A percentile compares a stretch with the other conserved stretches of the same genome.
Evolutionary conservation across 108 stramenopile species (phyloP).

Genomic region (Aurantiochytrium sp.): DNA sequence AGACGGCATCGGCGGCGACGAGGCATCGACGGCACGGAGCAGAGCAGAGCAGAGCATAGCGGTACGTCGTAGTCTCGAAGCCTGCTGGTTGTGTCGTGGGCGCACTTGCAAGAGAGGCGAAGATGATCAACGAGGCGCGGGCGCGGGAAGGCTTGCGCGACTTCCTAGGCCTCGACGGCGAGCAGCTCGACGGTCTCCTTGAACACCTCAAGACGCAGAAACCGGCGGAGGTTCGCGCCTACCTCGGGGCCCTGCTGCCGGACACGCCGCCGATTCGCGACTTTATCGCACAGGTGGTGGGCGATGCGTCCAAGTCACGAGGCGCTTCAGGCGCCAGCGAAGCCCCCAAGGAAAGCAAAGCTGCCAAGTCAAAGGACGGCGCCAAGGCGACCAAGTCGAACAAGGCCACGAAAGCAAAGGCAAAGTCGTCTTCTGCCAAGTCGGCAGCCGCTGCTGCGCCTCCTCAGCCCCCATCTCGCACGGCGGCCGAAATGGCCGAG

Average conservation of each 20-base stretch:
- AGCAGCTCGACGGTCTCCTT: neutral
- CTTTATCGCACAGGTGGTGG: neutral
- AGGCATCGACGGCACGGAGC: too few relatives aligned
- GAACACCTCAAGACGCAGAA: neutral
- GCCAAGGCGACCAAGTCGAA: neutral
- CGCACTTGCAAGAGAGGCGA: too few relatives aligned
- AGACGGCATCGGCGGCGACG: too few relatives aligned
- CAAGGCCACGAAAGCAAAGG: neutral
- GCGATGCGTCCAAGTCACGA: neutral
- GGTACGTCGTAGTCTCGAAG: too few relatives aligned
- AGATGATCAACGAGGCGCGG: neutral
- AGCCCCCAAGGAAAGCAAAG: neutral
- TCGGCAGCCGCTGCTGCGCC: neutral
- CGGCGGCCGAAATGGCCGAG: neutral
- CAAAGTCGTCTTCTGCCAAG: neutral
- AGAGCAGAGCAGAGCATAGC: too few relatives aligned
- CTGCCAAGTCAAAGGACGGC: neutral
- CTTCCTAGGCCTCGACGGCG: neutral
- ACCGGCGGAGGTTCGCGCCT: neutral
- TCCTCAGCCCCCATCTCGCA: neutral
- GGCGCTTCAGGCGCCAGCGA: too few relatives aligned
- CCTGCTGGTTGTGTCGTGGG: too few relatives aligned
- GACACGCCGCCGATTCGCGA: neutral
- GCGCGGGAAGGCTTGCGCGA: neutral
- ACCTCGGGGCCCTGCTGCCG: neutral